phyloP scores from a whole-genome alignment of 2,329 filamentous ascomycete species.

The Aspergillus pseudotamarii region DNA sequence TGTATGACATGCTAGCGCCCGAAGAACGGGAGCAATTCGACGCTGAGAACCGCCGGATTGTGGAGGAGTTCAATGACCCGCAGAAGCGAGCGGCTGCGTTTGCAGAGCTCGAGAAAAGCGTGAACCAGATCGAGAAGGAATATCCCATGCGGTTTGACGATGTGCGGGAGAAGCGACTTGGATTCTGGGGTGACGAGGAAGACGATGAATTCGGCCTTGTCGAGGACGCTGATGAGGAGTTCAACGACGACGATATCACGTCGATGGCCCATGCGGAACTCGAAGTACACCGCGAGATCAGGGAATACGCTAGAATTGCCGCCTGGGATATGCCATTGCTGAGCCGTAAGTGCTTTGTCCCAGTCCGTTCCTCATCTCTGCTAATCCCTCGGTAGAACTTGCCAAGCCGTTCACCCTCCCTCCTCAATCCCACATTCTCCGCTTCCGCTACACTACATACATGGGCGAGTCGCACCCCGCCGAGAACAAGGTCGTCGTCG shows the following conservation, averaged over 20 bases:
- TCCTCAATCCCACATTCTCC: conserved; percentile 66
- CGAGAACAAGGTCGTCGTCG: conserved; percentile 89
- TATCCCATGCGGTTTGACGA: conserved; percentile 35
- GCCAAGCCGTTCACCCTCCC: conserved; percentile 80
- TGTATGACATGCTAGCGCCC: conserved; percentile 43
- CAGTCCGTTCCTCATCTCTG: background rate
- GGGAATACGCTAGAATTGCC: conserved; percentile 82
- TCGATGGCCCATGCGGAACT: conserved; percentile 82
- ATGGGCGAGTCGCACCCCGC: conserved; percentile 93
- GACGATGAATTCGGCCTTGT: conserved; percentile 47
- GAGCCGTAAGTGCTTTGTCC: conserved; percentile 65
- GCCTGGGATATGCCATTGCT: conserved; percentile 97
- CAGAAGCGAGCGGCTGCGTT: conserved; percentile 30
- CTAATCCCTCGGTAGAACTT: conserved; percentile 61
- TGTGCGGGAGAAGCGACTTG: conserved; percentile 25
- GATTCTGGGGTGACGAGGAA: conserved; percentile 50
- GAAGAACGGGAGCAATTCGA: conserved; percentile 41
- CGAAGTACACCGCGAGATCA: conserved; percentile 82
- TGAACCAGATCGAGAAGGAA: conserved; percentile 35
- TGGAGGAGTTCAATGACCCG: conserved; percentile 43
- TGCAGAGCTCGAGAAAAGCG: conserved; percentile 35
- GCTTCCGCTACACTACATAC: conserved; percentile 96
- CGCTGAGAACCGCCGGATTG: conserved; percentile 36
- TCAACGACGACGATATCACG: conserved; percentile 79
- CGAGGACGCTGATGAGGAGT: conserved; percentile 58